A percentile compares a stretch with the other conserved stretches of the same genome.
These are phyloP conservation scores for Aspergillus asperescens DNA, from an alignment of 495 filamentous ascomycete genomes.

Conservation along the genomic window DNA sequence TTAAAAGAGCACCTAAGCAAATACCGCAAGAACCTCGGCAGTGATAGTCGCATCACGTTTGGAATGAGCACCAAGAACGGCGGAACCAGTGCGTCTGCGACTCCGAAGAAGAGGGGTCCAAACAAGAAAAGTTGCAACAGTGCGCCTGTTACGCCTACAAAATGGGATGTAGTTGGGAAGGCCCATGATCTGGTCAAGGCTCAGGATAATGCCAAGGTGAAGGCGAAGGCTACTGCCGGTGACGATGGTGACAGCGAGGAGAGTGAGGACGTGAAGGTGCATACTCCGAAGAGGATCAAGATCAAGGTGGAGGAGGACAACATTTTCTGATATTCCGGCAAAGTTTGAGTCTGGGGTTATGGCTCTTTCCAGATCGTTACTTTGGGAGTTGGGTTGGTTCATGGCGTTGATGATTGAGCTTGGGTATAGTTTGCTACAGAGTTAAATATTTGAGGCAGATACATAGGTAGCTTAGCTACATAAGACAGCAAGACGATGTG, in stretches of 20 bases:
- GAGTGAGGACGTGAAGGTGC: not conserved
- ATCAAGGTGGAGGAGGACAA: not conserved
- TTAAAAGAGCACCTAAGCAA: conserved; percentile 10
- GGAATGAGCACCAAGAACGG: conserved; percentile 5
- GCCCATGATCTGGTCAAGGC: too few species aligned
- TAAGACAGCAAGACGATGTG: too few species aligned
- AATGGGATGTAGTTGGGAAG: too few species aligned
- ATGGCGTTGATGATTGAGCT: too few species aligned
- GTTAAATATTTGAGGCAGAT: too few species aligned
- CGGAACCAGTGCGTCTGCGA: not conserved
- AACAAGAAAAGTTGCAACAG: too few species aligned
- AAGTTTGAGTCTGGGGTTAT: not conserved
- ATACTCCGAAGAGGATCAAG: not conserved
- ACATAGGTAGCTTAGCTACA: too few species aligned
- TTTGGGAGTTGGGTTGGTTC: too few species aligned
- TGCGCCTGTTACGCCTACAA: too few species aligned
- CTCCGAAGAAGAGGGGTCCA: not conserved
- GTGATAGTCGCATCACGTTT: conserved; percentile 8
- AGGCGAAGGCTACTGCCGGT: not conserved
- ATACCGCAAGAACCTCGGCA: conserved; percentile 12
- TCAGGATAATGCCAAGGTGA: not conserved
- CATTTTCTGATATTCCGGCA: too few species aligned
- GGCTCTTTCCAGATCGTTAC: too few species aligned
- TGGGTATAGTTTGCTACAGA: too few species aligned
- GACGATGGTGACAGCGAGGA: not conserved